phyloP scores from a whole-genome alignment of 306 rosid genomes.

The Hippophae tibetana region DNA sequence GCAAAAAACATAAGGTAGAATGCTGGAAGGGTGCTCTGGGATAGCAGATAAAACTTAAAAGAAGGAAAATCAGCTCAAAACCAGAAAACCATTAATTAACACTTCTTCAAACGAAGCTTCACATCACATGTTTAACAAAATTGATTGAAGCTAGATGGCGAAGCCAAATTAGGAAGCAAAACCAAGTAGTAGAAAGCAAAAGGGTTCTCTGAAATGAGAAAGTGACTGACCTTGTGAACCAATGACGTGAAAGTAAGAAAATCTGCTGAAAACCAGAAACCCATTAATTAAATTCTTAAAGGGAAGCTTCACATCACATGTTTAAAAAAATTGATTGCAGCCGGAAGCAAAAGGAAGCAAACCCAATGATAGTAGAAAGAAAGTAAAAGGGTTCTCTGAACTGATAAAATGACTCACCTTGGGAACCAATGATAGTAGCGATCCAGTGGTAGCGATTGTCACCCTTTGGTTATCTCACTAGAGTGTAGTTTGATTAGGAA shows the following conservation, averaged over 20 bases:
- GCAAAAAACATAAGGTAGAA: too few species aligned
- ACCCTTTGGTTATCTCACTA: conserved; percentile 49
- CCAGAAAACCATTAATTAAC: background rate
- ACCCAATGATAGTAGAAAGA: background rate
- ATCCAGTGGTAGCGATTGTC: conserved; percentile 92
- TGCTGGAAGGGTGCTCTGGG: too few species aligned
- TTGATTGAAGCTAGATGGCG: too few species aligned
- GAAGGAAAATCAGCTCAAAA: background rate
- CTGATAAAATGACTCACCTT: conserved; percentile 27
- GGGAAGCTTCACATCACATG: background rate
- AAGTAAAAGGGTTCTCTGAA: background rate
- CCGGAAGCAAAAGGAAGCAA: background rate
- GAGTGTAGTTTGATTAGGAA: conserved; percentile 58
- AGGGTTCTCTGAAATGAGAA: too few species aligned
- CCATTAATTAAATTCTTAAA: too few species aligned
- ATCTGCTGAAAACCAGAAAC: too few species aligned
- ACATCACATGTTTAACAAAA: too few species aligned
- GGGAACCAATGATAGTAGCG: conserved; percentile 69
- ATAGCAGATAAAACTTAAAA: too few species aligned
- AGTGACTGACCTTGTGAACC: too few species aligned
- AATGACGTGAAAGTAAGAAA: too few species aligned
- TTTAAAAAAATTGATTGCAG: background rate
- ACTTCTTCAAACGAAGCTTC: background rate
- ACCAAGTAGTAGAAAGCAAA: too few species aligned
- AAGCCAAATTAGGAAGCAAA: too few species aligned